phyloP scores from a whole-genome alignment of 345 rosid genomes.

The Sonneratia alba region DNA sequence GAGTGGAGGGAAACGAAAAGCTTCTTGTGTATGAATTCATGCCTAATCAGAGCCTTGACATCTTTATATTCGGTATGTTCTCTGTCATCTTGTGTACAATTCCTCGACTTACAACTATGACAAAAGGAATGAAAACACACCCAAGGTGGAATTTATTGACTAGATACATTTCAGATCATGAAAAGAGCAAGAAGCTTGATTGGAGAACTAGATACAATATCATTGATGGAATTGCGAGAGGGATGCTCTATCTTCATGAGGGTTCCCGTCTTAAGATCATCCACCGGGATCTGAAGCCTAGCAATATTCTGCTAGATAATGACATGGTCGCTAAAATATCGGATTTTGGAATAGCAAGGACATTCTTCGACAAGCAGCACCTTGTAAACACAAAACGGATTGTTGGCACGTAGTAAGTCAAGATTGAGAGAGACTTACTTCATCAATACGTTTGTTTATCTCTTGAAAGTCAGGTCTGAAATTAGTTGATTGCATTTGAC shows the following conservation, averaged over 20 bases:
- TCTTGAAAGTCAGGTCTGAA: neutral
- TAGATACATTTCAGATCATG: slow-evolving; percentile 14
- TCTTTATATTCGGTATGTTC: neutral
- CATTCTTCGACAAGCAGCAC: slow-evolving; percentile 17
- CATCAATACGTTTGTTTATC: neutral
- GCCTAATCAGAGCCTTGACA: slow-evolving; percentile 1
- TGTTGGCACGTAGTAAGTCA: slow-evolving; percentile 21
- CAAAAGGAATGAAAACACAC: no score
- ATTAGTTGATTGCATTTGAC: neutral
- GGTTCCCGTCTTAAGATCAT: slow-evolving; percentile 41
- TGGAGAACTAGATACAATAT: slow-evolving; percentile 43
- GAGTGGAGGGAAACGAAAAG: slow-evolving; percentile 26
- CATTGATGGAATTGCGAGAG: slow-evolving; percentile 43
- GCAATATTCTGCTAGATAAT: slow-evolving; percentile 28
- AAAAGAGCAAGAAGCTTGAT: slow-evolving; percentile 23
- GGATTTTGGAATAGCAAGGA: slow-evolving; percentile 26
- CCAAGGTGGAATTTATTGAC: neutral
- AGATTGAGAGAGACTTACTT: neutral
- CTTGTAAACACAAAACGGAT: slow-evolving; percentile 15
- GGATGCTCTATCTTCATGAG: slow-evolving; percentile 45
- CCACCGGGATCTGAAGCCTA: slow-evolving; percentile 46
- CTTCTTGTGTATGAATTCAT: slow-evolving; percentile 19
- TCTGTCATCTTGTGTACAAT: neutral
- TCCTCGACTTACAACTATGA: no score
- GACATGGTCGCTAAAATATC: slow-evolving; percentile 22